Evolutionary conservation across 495 filamentous ascomycete genomes (phyloP), one percentile per base, ranked within the genome.

Genomic region (Aspergillus heteromorphus): DNA sequence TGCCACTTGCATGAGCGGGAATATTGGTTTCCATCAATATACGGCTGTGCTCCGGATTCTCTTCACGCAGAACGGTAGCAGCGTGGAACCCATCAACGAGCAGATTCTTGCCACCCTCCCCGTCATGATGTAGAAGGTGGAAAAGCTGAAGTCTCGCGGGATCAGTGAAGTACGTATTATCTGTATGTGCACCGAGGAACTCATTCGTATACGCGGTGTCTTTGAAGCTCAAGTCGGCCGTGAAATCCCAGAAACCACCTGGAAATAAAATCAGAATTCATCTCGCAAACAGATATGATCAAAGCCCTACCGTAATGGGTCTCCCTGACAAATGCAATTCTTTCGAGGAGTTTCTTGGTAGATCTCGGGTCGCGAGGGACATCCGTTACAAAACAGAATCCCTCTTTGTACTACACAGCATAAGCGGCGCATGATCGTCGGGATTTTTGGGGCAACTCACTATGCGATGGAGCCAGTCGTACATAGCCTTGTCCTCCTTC

Each of bases 221-320:
- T 65, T 90, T 92, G 63, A 81, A 86, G 19, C 88, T 82, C 16
- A 96, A 79, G 65, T 96, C 88, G 27, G 92, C 83, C 1, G 86
- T 92, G 68, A 97, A 96, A 68, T 95, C 90, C 79, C 91, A 97
- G 73, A 97, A 96, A 21, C 87, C 91, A 57, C 87, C 83, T 86
- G 41, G 62, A 16, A 64, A 29, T 14, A 36, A 7, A 19, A 30
- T 36, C 6, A 54, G 27, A 38, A 45, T 43, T 7, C 40, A 36
- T 13, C 18, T 40, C 23, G 21, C 10, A 47, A 31, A 19, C 10
- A 51, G 2, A 1, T 10, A 27, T 6, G 10, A 30, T 20, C 9
- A 13, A 13, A 6, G 4, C 16, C 8, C 4, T 71, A 82, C 90
- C 92, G 65, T 97, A 97, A 65, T 97, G 92, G 0, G 92, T 97